Evolutionary conservation across 2,329 filamentous ascomycete genomes (phyloP).

Genomic region (Dothistroma septosporum): DNA sequence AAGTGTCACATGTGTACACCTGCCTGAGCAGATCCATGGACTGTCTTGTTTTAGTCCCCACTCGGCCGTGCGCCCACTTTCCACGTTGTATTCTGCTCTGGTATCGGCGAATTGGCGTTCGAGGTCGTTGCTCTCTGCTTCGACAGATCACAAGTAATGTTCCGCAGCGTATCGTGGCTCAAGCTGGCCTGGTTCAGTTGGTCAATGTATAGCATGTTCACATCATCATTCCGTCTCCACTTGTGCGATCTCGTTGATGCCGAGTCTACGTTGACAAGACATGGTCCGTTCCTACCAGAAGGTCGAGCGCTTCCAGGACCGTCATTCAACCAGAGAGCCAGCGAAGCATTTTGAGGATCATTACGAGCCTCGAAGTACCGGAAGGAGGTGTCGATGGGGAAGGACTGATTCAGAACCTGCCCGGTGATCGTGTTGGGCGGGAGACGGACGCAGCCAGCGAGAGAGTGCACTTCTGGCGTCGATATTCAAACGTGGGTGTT

Average conservation of each 20-base stretch:
- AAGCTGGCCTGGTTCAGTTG: slow-evolving; percentile 58
- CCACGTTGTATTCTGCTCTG: slow-evolving; percentile 51
- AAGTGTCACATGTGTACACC: slow-evolving; percentile 58
- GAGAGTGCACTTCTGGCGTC: slow-evolving; percentile 53
- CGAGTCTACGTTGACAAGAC: slow-evolving; percentile 50
- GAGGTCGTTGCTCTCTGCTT: slow-evolving; percentile 16
- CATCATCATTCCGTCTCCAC: slow-evolving; percentile 60
- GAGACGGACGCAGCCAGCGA: slow-evolving; percentile 58
- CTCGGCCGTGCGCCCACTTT: slow-evolving; percentile 52
- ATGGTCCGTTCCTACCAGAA: slow-evolving; percentile 51
- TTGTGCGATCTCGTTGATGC: slow-evolving; percentile 51
- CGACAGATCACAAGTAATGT: slow-evolving; percentile 36
- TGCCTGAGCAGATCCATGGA: slow-evolving; percentile 51
- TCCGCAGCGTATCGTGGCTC: slow-evolving; percentile 44
- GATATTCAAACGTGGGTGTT: slow-evolving; percentile 52
- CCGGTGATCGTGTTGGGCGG: slow-evolving; percentile 5
- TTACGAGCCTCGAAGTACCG: slow-evolving; percentile 51
- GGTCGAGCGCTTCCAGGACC: slow-evolving; percentile 44
- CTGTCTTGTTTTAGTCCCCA: slow-evolving; percentile 41
- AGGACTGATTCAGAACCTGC: slow-evolving; percentile 5
- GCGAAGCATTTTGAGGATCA: slow-evolving; percentile 41
- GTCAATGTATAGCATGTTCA: slow-evolving; percentile 59
- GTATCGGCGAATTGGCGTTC: slow-evolving; percentile 26
- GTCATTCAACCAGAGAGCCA: slow-evolving; percentile 54
- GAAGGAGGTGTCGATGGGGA: slow-evolving; percentile 9